Percentiles rank a stretch among this genome's conserved stretches.
Evolutionary conservation across 1,139 yeast species (phyloP).

Genomic region (Sugiyamaella xylanicola): DNA sequence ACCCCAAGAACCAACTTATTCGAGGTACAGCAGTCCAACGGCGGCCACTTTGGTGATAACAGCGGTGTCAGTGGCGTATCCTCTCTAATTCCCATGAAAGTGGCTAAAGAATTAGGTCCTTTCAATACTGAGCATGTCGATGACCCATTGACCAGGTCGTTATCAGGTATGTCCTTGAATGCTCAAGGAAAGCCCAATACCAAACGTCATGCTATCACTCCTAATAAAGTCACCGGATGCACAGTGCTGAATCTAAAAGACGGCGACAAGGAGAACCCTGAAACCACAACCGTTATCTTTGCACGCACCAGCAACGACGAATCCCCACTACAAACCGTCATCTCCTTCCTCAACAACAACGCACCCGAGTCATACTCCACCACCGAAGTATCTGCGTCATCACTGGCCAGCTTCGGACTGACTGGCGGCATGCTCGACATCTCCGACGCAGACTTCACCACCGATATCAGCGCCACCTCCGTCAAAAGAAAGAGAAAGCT

Average conservation of each 20-base stretch:
- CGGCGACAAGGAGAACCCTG: conserved; percentile 16
- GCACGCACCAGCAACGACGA: conserved; percentile 24
- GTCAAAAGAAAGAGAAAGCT: conserved; percentile 50
- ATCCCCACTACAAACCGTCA: conserved; percentile 25
- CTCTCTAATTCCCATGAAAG: conserved; percentile 13
- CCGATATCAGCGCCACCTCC: conserved; percentile 37
- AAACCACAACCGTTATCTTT: conserved; percentile 26
- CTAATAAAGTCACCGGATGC: conserved; percentile 22
- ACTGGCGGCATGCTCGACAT: conserved; percentile 17
- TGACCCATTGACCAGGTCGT: conserved; percentile 10
- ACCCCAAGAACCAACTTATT: conserved; percentile 18
- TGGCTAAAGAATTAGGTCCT: conserved; percentile 20
- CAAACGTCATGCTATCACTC: background rate
- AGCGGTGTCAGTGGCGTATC: conserved; percentile 13
- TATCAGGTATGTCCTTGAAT: conserved; percentile 4
- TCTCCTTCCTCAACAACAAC: conserved; percentile 23
- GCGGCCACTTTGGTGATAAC: conserved; percentile 12
- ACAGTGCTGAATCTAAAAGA: conserved; percentile 23
- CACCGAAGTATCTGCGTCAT: conserved; percentile 7
- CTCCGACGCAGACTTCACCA: conserved; percentile 8
- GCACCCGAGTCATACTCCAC: conserved; percentile 21
- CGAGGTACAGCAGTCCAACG: conserved; percentile 13
- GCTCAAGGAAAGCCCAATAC: background rate
- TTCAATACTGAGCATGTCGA: conserved; percentile 15
- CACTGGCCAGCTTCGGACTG: conserved; percentile 10